Base-by-base conservation (phyloP, 202 grass and related monocot species). In the Hordeum pubiflorum region DNA sequence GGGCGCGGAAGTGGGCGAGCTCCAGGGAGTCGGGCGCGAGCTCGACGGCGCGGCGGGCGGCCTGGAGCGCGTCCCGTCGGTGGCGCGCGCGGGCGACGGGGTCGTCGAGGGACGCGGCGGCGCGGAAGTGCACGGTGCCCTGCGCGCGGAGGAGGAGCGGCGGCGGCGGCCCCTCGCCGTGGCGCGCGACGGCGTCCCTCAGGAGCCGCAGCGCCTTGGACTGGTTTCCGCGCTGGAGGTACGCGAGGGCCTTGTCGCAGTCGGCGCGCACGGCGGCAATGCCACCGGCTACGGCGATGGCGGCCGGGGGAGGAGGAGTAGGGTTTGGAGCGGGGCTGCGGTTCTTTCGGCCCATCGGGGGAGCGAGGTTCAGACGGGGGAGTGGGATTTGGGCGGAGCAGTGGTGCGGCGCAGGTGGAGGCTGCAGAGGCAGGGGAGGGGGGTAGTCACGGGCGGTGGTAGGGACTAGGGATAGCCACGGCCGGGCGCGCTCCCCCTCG, bases 1-100 rank as follows among this genome's bases (percentile, higher is more conserved):
- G 64, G 21, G 95, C 90, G 58, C 80, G 91, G 86, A 97, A 97
- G 58, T 91, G 89, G 44, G 95, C 81, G 6, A 94, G 91, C 77
- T 94, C 92, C 58, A 94, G 48, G 7, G 95, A 97, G 4, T 86
- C 78, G 27, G 95, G 95, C 15, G 88, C 87, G 3, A 97, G 89
- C 33, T 89, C 79, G 31, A 83, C 77, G 13, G 95, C 92, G 62
- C 82, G 85, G 37, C 58, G 79, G 13, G 95, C 90, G 1, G 86
- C 83, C 18, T 91, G 82, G 59, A 94, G 75, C 12, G 94, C 88
- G 3, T 63, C 43, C 52, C 72, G 80, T 2, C 80, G 63, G 83
- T 97, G 92, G 44, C 88, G 90, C 58, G 76, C 84, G 86, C 93
- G 91, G 29, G 70, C 79, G 6, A 36, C 76, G 10, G 86, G 72